Evolutionary conservation across 768 basidiomycete species (phyloP), one percentile per base, ranked within the genome.

Genomic region (Crassisporium funariophilum): DNA sequence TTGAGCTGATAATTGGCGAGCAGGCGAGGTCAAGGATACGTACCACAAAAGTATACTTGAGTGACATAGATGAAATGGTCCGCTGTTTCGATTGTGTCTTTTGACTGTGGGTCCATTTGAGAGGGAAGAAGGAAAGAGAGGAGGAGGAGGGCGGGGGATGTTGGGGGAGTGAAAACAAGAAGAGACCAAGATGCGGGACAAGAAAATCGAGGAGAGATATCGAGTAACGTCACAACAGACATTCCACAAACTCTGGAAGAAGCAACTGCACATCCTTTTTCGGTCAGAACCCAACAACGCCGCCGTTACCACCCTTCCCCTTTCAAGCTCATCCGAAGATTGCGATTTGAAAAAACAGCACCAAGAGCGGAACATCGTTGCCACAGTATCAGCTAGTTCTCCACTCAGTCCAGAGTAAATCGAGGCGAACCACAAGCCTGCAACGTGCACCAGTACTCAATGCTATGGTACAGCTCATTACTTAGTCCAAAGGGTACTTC

Each of bases 41-140:
- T 65, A 90, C 88, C 86, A 74, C 87, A 90, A 68, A 91, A 90
- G 73, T 88, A 88, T 64, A 89, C 78, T 70, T 91, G 88, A 66
- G 77, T 77, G 64, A 88, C 82, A 69, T 84, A 88, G 66, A 90
- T 87, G 65, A 88, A 88, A 64, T 87, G 78, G 56, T 84, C 78
- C 48, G 85, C 83, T 33, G 81, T 81, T 54, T 75, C 74, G 46
- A 75, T 65, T 38, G 77, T 64, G 64, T 81, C 68, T 45, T 58
- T 49, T 41, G 54, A 52, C 44, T 54, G 52, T 31, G 53, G 31
- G 43, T 62, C 58, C 67, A 69, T 71, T 44, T 61, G 44, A 38
- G 52, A 39, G 44, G 49, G 49, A 59, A 55, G 59, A 55, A 57
- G 51, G 49, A 55, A 42, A 47, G 35, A 51, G 50, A 54, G 55